Evolutionary conservation across 2,329 filamentous ascomycete genomes (phyloP), one percentile per base, ranked within the genome.

Genomic region (Aureobasidium melanogenum): DNA sequence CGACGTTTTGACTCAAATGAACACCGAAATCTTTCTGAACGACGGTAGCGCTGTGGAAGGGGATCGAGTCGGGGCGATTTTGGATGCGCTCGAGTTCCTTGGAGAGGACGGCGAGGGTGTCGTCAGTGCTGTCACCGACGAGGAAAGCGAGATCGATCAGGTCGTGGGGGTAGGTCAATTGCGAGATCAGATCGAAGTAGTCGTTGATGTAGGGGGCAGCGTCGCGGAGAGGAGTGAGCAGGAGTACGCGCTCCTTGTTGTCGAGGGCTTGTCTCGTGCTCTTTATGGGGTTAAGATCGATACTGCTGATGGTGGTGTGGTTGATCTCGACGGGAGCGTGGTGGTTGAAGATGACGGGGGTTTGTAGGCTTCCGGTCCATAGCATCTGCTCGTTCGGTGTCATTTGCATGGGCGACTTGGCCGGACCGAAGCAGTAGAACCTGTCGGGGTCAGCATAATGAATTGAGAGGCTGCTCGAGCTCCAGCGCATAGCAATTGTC

Each of bases 331-430:
- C 81, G 38, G 94, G 88, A 65, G 88, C 86, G 75, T 97, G 94
- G 75, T 93, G 89, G 78, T 99, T 99, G 81, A 96, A 97, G 66
- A 96, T 84, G 68, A 99, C 91, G 54, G 94, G 94, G 3, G 94
- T 97, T 69, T 92, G 87, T 65, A 94, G 80, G 72, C 96, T 92
- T 62, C 85, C 86, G 67, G 89, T 88, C 94, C 94, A 99, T 66
- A 90, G 83, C 64, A 87, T 87, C 74, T 93, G 88, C 73, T 99
- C 94, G 73, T 97, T 97, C 61, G 88, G 79, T 44, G 88, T 85
- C 91, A 99, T 96, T 66, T 94, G 86, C 86, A 96, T 95, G 58
- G 94, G 94, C n/a, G 94, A 85, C 79, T 95, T 97, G 26, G 88
- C 85, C 15, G 94, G 93, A 14, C 94, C 94, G 83, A 91, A 97